Evolutionary conservation across 192 early-diverging fungal genomes (phyloP).

Genomic region (Coemansia asiatica): DNA sequence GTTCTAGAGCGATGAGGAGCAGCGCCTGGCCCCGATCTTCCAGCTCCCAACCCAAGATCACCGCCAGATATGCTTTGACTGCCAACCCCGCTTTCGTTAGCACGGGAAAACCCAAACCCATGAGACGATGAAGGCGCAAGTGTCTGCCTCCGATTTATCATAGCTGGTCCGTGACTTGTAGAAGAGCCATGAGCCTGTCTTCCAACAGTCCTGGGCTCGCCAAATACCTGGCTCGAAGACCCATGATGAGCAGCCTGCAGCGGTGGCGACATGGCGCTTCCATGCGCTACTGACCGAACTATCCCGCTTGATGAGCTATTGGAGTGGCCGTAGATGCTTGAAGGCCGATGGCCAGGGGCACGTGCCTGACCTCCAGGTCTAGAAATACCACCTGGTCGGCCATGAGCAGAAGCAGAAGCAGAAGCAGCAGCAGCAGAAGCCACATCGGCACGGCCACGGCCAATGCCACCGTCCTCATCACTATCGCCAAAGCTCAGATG

Average conservation of each 20-base stretch:
- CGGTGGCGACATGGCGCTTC: slow-evolving; percentile 31
- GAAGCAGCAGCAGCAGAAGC: too few relatives aligned
- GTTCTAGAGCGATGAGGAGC: slow-evolving; percentile 8
- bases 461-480: slow-evolving; percentile 23
- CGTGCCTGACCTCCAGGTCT: slow-evolving; percentile 24
- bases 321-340: slow-evolving; percentile 35
- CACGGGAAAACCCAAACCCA: slow-evolving; percentile 6
- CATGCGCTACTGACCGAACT: slow-evolving; percentile 20
- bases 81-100: background rate
- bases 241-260: slow-evolving; percentile 17
- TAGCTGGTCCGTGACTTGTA: slow-evolving; percentile 15
- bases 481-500: slow-evolving; percentile 20
- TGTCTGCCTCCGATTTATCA: slow-evolving; percentile 31
- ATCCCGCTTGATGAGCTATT: slow-evolving; percentile 28
- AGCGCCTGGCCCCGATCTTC: background rate
- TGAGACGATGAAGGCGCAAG: slow-evolving; percentile 25
- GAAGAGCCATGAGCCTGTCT: slow-evolving; percentile 32
- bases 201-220: slow-evolving; percentile 16
- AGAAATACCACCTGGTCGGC: slow-evolving; percentile 15
- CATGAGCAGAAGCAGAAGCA: too few relatives aligned
- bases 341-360: slow-evolving; percentile 17
- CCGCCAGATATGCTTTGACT: background rate
- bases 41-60: background rate
- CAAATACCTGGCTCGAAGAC: background rate
- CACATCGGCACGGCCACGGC: background rate